These are phyloP conservation scores for Fraxinus pennsylvanica DNA, from an alignment of 257 asterid species.

Conservation along the genomic window DNA sequence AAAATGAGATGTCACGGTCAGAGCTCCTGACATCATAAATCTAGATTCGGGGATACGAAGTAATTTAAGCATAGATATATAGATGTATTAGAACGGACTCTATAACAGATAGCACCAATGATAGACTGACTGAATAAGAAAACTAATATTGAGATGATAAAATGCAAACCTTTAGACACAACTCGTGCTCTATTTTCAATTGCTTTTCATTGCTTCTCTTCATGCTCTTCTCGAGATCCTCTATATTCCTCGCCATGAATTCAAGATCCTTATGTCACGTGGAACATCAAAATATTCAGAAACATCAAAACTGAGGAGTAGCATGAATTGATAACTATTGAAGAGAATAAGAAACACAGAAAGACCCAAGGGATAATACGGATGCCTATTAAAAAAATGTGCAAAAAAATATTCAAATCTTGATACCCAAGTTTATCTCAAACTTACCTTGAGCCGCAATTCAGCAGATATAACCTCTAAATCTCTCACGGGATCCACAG, in stretches of 20 bases:
- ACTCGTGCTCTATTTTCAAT: conserved; percentile 86
- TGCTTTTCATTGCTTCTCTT: conserved; percentile 99
- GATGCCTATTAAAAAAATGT: neutral
- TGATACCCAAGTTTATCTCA: conserved; percentile 4
- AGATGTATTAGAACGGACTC: neutral
- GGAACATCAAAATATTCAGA: conserved; percentile 22
- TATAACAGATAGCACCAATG: neutral
- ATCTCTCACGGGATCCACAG: conserved; percentile 94
- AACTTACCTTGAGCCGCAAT: conserved; percentile 80
- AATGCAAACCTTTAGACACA: conserved; percentile 69
- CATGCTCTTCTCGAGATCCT: conserved; percentile 98
- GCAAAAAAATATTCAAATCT: neutral
- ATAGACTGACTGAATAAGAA: neutral
- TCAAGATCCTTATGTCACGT: conserved; percentile 70
- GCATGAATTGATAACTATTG: conserved; percentile 15
- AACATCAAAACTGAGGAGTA: conserved; percentile 10
- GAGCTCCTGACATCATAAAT: neutral
- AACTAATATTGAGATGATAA: conserved; percentile 7
- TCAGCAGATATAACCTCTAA: conserved; percentile 82
- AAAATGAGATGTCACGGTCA: neutral
- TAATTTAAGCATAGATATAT: neutral
- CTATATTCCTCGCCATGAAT: conserved; percentile 82
- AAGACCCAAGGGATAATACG: neutral
- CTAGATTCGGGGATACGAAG: neutral
- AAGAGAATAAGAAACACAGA: conserved; percentile 5